Evolutionary conservation across 2,329 filamentous ascomycete genomes (phyloP).

Genomic region (Fusarium annulatum): DNA sequence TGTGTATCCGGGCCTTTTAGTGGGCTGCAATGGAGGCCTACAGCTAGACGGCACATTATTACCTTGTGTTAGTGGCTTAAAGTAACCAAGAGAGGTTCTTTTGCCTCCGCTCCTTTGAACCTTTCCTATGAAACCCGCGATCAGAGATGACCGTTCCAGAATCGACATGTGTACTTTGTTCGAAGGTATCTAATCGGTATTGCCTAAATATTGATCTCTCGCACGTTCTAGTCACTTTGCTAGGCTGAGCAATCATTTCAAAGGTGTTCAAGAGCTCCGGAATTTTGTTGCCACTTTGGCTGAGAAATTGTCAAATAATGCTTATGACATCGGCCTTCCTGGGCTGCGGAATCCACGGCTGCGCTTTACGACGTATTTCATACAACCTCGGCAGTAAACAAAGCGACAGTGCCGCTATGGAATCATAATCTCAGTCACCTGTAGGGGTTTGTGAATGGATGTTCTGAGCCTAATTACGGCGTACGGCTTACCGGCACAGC

Average conservation of each 20-base stretch:
- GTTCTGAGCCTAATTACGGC: conserved; percentile 2
- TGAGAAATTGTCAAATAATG: conserved; percentile 2
- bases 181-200: not conserved
- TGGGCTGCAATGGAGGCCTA: conserved; percentile 14
- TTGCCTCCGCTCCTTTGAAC: conserved; percentile 8
- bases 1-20: conserved; percentile 28
- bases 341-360: not conserved
- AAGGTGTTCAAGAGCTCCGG: not conserved
- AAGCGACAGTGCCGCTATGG: conserved; percentile 6
- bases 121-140: conserved; percentile 2
- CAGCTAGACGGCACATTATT: conserved; percentile 27
- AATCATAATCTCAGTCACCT: conserved; percentile 7
- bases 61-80: conserved; percentile 19
- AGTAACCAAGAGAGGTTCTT: conserved; percentile 24
- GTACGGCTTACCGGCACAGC: conserved; percentile 35
- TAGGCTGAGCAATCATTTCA: conserved; percentile 12
- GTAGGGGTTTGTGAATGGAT: not conserved
- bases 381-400: conserved; percentile 6
- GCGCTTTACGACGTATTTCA: not conserved
- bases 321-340: not conserved
- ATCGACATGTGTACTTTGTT: conserved; percentile 10
- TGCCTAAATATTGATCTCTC: not conserved
- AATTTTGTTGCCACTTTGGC: conserved; percentile 13
- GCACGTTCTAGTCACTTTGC: not conserved
- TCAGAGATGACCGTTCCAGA: conserved; percentile 18